Evolutionary conservation across 2,329 filamentous ascomycete genomes (phyloP), one percentile per base, ranked within the genome.

Genomic region (Arthrocladium fulminans): DNA sequence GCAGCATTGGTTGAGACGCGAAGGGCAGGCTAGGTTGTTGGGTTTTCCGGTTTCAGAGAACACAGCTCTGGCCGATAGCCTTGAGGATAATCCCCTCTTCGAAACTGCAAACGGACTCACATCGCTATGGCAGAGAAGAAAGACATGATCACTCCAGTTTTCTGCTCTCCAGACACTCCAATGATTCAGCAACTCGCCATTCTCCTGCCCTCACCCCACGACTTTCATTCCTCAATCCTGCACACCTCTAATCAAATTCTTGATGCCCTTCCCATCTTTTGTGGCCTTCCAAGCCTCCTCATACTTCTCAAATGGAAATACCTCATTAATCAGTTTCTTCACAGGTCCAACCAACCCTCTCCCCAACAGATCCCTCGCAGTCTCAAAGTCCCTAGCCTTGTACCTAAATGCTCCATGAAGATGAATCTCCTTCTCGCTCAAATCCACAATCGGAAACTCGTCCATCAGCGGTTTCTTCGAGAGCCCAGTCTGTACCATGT

Each of bases 331-430:
- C 15, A 67, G 54, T 0, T 56, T 52, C 47, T 59, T 61, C 22
- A 67, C 44, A 17, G 58, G 54, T n/a, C 43, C 32, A 45, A 67
- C 56, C 37, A 55, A 54, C 12, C 59, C 54, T 5, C 54, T 53
- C 6, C 59, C 53, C 1, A 65, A 59, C 37, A 73, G 57, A 47
- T 63, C 61, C 51, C 73, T 63, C 0, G 67, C 70, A 44, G 63
- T 37, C 58, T 64, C 46, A 59, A 59, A 60, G 54, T 65, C 56
- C 29, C 59, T 61, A 48, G 65, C 38, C 50, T 62, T 57, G 57
- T 66, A 61, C 51, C 62, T 48, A 56, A 67, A 60, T 52, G 59
- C 55, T 1, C 59, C 62, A 49, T 67, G 62, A 2, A 68, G 52
- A 34, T 60, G 58, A 24, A 66, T 53, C 42, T 65, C 64, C 47